Evolutionary conservation across 768 basidiomycete genomes (phyloP), one percentile per base, ranked within the genome.

Genomic region (Serendipita sp.): DNA sequence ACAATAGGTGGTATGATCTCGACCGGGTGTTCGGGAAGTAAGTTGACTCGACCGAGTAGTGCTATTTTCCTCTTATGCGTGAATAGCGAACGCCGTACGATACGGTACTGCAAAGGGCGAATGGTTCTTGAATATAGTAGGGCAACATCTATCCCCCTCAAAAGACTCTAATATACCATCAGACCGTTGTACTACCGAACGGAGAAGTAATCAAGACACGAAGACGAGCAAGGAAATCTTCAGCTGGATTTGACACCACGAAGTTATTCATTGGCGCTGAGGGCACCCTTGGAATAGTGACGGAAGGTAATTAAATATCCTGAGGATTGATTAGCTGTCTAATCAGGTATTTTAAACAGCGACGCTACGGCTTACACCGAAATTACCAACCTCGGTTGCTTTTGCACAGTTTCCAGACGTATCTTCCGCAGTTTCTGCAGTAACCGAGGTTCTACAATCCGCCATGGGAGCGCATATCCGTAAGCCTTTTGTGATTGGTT

Each of bases 181-280:
- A 92, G 86, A 95, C 91, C 0, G 87, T 93, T 1, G 92, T 96
- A 0, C 81, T 95, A 2, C 89, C 92, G 1, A 84, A 83, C 3
- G 93, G 93, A 1, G 82, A 91, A 70, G 85, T 95, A 11, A 93
- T 96, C 71, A 93, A 93, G 70, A 96, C 93, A 1, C 82, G 91
- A 2, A 75, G 79, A 27, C 77, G 87, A 31, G 79, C 87, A 2
- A 76, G 91, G 37, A 95, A 96, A 71, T 91, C 87, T 0, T 86
- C 91, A 0, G 89, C 91, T 0, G 92, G 93, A 0, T 92, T 87
- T 66, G 92, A 95, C 69, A 74, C 79, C 0, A 91, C 88, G 0
- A 92, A 92, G 65, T 69, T 92, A 3, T 92, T 94, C 73, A 86
- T 93, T 58, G 91, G 91, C 27, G 89, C 89, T 0, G 82, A 84